phyloP scores from a whole-genome alignment of 2,329 filamentous ascomycete species.

The Colletotrichum tanaceti region DNA sequence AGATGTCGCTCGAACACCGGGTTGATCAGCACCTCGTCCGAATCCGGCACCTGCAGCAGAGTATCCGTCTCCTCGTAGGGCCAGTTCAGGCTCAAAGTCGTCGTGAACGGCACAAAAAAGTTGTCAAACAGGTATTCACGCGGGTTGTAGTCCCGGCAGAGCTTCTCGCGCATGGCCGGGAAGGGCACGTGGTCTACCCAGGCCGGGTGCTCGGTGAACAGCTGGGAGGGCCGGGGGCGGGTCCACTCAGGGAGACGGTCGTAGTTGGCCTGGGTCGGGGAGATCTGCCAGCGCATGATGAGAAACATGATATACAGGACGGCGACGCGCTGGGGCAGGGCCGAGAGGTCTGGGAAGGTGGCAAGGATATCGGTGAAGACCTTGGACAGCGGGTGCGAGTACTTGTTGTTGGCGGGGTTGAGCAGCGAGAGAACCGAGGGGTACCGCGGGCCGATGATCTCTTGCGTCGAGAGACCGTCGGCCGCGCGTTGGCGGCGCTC shows the following conservation, averaged over 20 bases:
- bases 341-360: constrained; percentile 83
- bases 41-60: constrained; percentile 68
- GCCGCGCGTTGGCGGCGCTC: constrained; percentile 74
- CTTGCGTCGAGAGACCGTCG: constrained; percentile 71
- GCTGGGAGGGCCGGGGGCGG: constrained; percentile 73
- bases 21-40: constrained; percentile 80
- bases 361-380: constrained; percentile 86
- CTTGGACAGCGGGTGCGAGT: constrained; percentile 82
- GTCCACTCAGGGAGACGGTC: constrained; percentile 80
- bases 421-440: constrained; percentile 83
- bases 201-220: constrained; percentile 75
- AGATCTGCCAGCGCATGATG: constrained; percentile 86
- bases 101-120: constrained; percentile 86
- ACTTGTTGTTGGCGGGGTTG: constrained; percentile 72
- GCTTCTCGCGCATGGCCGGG: constrained; percentile 77
- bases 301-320: constrained; percentile 89
- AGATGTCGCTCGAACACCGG: constrained; percentile 88
- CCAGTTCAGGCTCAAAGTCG: constrained; percentile 83
- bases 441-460: constrained; percentile 80
- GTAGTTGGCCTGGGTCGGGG: constrained; percentile 82
- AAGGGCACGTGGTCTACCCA: constrained; percentile 90
- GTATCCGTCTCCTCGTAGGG: constrained; percentile 80
- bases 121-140: constrained; percentile 75
- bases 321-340: constrained; percentile 84
- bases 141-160: constrained; percentile 63